phyloP scores from a whole-genome alignment of 305 asterid species.

The Fraxinus xanthoxyloides region DNA sequence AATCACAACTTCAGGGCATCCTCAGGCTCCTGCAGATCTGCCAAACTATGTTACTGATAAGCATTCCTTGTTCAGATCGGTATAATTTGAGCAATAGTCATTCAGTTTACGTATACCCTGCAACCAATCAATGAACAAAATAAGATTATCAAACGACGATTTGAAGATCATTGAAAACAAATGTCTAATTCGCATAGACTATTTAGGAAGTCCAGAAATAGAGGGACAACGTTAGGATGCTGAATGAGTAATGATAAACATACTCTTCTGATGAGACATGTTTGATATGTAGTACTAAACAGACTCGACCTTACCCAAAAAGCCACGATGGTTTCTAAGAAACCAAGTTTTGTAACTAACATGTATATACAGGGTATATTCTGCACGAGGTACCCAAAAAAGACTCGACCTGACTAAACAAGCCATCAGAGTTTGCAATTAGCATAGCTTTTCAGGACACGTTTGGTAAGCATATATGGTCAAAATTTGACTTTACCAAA shows the following conservation, averaged over 20 bases:
- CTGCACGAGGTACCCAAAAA: not conserved
- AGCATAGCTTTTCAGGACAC: not conserved
- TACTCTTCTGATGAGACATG: not conserved
- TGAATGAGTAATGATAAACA: not conserved
- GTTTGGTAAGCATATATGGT: not conserved
- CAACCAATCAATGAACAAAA: conserved; percentile 7
- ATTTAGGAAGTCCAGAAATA: not conserved
- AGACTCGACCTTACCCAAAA: not conserved
- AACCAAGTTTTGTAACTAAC: not conserved
- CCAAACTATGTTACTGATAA: conserved; percentile 1
- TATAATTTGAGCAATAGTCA: not conserved
- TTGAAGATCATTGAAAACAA: not conserved
- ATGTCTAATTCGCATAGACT: not conserved
- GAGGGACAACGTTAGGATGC: not conserved
- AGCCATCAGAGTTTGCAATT: not conserved
- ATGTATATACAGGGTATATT: not conserved
- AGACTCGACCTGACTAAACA: not conserved
- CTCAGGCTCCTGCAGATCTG: not conserved
- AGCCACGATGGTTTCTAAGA: not conserved
- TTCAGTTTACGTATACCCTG: conserved; percentile 35
- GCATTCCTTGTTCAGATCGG: not conserved
- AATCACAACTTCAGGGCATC: not conserved
- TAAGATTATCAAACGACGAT: not conserved
- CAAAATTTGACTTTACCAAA: not conserved
- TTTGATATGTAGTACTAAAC: not conserved